These are phyloP conservation scores for Basidiobolus meristosporus DNA, from an alignment of 371 early-diverging fungal species.

Conservation along the genomic window DNA sequence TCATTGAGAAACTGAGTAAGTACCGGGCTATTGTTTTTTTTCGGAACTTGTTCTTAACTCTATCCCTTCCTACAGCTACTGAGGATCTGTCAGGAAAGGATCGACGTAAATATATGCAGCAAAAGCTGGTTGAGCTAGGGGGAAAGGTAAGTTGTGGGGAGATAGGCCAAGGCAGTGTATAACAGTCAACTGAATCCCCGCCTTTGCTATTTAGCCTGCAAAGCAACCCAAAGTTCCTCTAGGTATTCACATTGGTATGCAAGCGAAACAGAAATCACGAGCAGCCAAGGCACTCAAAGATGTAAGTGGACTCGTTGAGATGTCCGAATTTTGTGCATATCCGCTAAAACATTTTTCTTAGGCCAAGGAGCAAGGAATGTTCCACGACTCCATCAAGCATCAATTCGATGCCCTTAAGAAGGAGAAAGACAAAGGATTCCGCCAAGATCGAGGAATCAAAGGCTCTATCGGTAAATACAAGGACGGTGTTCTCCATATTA, in stretches of 20 bases:
- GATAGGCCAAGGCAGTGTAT: neutral
- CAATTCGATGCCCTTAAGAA: slow-evolving; percentile 3
- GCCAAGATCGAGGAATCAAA: slow-evolving; percentile 8
- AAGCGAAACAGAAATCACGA: slow-evolving; percentile 2
- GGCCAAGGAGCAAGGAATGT: slow-evolving; percentile 21
- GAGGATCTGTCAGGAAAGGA: slow-evolving; percentile 19
- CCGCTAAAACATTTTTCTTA: neutral
- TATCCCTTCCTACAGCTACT: slow-evolving; percentile 8
- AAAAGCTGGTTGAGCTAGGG: slow-evolving; percentile 19
- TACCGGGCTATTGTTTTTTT: neutral
- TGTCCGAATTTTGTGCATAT: neutral
- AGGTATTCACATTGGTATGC: slow-evolving; percentile 5
- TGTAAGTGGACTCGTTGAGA: neutral
- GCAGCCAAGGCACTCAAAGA: slow-evolving; percentile 5
- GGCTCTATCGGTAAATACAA: slow-evolving; percentile 14
- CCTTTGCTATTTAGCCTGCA: slow-evolving; percentile 1
- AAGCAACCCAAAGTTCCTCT: slow-evolving; percentile 6
- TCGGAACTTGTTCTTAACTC: neutral
- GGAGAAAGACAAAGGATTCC: slow-evolving; percentile 5
- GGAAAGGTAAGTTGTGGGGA: slow-evolving; percentile 10
- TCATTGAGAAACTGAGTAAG: slow-evolving; percentile 19
- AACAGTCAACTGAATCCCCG: too few relatives aligned
- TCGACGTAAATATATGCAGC: slow-evolving; percentile 12
- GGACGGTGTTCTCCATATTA: slow-evolving; percentile 15
- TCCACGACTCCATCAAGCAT: slow-evolving; percentile 12